phyloP scores from a whole-genome alignment of 345 rosid genomes.

The Hevea brasiliensis region DNA sequence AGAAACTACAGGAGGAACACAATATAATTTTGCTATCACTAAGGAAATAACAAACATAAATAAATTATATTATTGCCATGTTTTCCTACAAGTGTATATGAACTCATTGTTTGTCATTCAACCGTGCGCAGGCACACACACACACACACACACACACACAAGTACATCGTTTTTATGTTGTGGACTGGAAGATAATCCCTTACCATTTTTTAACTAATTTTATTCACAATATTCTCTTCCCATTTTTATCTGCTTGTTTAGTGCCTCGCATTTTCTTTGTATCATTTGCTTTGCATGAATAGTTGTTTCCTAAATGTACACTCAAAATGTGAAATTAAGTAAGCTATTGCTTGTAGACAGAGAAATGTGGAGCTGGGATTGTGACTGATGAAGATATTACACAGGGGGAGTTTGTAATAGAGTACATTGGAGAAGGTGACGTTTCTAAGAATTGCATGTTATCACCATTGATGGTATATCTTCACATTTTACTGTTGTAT shows the following conservation, averaged over 20 bases:
- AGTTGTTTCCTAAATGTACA: slow-evolving; percentile 15
- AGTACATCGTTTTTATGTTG: background rate
- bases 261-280: slow-evolving; percentile 16
- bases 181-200: background rate
- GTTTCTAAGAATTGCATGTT: slow-evolving; percentile 17
- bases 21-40: too few relatives aligned
- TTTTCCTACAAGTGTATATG: background rate
- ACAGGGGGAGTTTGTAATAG: slow-evolving; percentile 88
- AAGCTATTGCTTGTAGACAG: slow-evolving; percentile 66
- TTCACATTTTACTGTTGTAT: background rate
- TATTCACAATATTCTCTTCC: background rate
- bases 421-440: slow-evolving; percentile 97
- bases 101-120: too few relatives aligned
- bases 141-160: background rate
- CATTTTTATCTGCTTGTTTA: background rate
- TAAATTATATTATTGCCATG: background rate
- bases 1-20: background rate
- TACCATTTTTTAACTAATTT: background rate
- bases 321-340: slow-evolving; percentile 31
- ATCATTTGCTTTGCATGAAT: slow-evolving; percentile 1
- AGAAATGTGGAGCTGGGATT: slow-evolving; percentile 95
- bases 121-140: too few relatives aligned
- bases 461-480: slow-evolving; percentile 6
- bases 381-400: slow-evolving; percentile 88
- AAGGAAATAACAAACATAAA: background rate